phyloP scores from a whole-genome alignment of 78 protist species.

The Dictyostelium citrinum region DNA sequence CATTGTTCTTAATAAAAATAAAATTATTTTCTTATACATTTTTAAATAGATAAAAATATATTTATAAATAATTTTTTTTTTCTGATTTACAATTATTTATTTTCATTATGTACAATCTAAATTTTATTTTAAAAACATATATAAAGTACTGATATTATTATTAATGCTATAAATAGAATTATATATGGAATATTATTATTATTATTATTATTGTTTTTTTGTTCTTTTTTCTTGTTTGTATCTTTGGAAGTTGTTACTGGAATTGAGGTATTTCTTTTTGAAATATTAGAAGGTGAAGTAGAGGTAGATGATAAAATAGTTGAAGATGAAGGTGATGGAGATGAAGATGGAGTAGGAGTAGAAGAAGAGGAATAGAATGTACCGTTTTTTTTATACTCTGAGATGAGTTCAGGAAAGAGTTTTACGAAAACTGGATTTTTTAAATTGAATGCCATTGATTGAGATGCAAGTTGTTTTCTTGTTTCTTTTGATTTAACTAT shows the following conservation, averaged over 20 bases:
- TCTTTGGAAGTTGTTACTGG: background rate
- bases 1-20: too few relatives aligned
- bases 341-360: background rate
- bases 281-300: background rate
- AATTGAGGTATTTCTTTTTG: background rate
- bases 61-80: too few relatives aligned
- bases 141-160: background rate
- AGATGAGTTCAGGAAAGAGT: conserved; percentile 17
- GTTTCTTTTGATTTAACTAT: conserved; percentile 17
- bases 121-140: background rate
- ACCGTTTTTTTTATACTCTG: background rate
- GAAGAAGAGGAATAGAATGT: background rate
- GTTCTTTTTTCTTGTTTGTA: background rate
- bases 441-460: conserved; percentile 23
- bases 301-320: background rate
- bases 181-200: background rate
- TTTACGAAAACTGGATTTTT: conserved; percentile 14
- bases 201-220: background rate
- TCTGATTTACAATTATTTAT: too few relatives aligned
- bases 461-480: conserved; percentile 19
- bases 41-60: too few relatives aligned
- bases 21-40: too few relatives aligned
- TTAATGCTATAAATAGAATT: background rate
- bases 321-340: background rate
- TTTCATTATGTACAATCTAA: too few relatives aligned